Evolutionary conservation across 2,329 filamentous ascomycete genomes (phyloP), one percentile per base, ranked within the genome.

Genomic region (Scortechinia acanthostroma): DNA sequence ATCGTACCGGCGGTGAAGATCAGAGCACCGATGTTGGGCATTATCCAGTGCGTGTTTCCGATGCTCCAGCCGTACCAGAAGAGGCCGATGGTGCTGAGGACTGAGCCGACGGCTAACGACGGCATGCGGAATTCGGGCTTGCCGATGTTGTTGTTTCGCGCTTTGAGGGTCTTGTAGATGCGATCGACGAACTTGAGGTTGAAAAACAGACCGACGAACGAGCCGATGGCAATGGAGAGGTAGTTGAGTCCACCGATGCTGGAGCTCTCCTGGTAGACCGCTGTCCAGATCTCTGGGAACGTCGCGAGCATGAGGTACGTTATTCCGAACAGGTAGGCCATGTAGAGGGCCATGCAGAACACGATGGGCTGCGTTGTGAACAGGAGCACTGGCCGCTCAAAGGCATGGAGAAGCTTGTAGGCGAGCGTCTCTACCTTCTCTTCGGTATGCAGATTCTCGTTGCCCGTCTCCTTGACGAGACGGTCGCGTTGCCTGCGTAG

Each of bases 11-110:
- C 25, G n/a, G 10, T n/a, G 25, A 30, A 10, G 25, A 30, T 10
- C 10, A 30, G n/a, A n/a, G 25, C n/a, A 30, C 25, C 25, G 25
- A 30, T 30, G 25, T 10, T 30, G 25, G 25, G 25, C 10, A 30
- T n/a, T 10, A 30, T 30, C 25, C 25, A 30, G 25, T 30, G 25
- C n/a, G n/a, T n/a, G n/a, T n/a, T n/a, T n/a, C n/a, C 55, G 25
- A 30, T 30, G 1, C 55, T 54, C 61, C 61, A 64, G 13, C 60
- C 61, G 30, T 64, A 64, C 22, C 58, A 53, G 37, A 63, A 58
- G n/a, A 64, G 46, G 0, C 60, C 60, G 1, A 49, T 49, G 1
- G 61, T 58, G n/a, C 61, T 46, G 16, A 51, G 40, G 19, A 53
- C 40, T 2, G 52, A 54, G 20, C 45, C 55, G 20, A 49, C 10